phyloP scores from a whole-genome alignment of 129 eudicot genomes.

The Deinandra increscens region DNA sequence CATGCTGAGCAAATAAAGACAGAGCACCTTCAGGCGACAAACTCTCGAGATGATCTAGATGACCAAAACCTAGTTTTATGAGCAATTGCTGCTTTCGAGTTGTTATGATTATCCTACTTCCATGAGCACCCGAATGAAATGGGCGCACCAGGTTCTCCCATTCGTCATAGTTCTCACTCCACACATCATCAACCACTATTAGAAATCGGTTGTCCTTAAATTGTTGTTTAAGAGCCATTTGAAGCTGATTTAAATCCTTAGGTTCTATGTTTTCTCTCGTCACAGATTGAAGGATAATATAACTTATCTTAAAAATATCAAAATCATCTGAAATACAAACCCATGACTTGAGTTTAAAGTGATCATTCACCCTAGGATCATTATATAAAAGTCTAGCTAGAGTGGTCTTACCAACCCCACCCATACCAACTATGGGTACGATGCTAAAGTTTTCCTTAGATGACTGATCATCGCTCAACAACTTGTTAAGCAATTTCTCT shows the following conservation, averaged over 20 bases:
- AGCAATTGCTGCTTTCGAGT: not conserved
- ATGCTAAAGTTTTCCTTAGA: too few relatives aligned
- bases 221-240: not conserved
- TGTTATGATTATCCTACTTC: not conserved
- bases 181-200: too few relatives aligned
- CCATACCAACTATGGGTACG: too few relatives aligned
- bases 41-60: constrained; percentile 12
- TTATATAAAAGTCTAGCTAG: too few relatives aligned
- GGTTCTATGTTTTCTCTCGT: not conserved
- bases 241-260: not conserved
- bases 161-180: too few relatives aligned
- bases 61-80: not conserved
- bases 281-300: not conserved
- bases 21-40: not conserved
- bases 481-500: too few relatives aligned
- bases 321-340: too few relatives aligned
- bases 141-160: constrained; percentile 36
- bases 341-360: too few relatives aligned
- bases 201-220: too few relatives aligned
- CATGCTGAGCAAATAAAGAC: not conserved
- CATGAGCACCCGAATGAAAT: not conserved
- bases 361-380: too few relatives aligned
- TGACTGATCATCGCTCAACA: too few relatives aligned
- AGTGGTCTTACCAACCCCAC: too few relatives aligned
- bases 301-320: not conserved